phyloP scores from a whole-genome alignment of 2,329 filamentous ascomycete species.

The Chaetothyriales sp. region DNA sequence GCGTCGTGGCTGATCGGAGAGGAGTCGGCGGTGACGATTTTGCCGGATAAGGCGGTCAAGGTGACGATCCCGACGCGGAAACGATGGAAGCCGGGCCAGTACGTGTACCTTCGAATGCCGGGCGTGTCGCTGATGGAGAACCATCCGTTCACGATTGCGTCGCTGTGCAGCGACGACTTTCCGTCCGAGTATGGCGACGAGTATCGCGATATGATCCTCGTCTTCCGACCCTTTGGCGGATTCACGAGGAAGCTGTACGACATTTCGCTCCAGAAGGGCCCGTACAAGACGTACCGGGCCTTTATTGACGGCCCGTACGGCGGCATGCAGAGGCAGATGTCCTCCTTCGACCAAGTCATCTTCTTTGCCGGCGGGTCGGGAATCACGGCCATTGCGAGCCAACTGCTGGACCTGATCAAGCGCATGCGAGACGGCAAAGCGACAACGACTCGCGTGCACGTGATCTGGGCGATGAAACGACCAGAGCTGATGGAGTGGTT shows the following conservation, averaged over 20 bases:
- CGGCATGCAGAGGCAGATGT: constrained; percentile 78
- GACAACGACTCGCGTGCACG: constrained; percentile 76
- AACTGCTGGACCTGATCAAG: constrained; percentile 87
- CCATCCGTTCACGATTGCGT: constrained; percentile 90
- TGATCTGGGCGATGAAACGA: constrained; percentile 86
- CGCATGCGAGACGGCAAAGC: constrained; percentile 90
- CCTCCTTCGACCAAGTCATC: constrained; percentile 85
- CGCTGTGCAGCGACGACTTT: constrained; percentile 83
- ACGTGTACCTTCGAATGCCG: constrained; percentile 87
- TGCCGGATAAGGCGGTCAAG: constrained; percentile 90
- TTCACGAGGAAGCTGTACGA: constrained; percentile 80
- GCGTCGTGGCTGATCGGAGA: constrained; percentile 77
- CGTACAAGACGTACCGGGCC: constrained; percentile 81
- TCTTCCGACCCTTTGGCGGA: constrained; percentile 82
- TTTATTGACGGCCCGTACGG: constrained; percentile 92
- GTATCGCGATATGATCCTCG: constrained; percentile 76
- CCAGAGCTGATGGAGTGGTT: constrained; percentile 97
- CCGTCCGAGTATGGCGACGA: constrained; percentile 80
- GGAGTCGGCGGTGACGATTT: constrained; percentile 74
- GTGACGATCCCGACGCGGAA: constrained; percentile 87
- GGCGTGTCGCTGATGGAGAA: constrained; percentile 83
- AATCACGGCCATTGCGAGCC: constrained; percentile 84
- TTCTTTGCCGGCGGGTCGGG: constrained; percentile 89
- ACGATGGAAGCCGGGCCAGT: constrained; percentile 86
- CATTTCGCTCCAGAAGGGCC: constrained; percentile 69